Evolutionary conservation across 2,329 filamentous ascomycete genomes (phyloP).

Genomic region (Arthrocladium fulminans): DNA sequence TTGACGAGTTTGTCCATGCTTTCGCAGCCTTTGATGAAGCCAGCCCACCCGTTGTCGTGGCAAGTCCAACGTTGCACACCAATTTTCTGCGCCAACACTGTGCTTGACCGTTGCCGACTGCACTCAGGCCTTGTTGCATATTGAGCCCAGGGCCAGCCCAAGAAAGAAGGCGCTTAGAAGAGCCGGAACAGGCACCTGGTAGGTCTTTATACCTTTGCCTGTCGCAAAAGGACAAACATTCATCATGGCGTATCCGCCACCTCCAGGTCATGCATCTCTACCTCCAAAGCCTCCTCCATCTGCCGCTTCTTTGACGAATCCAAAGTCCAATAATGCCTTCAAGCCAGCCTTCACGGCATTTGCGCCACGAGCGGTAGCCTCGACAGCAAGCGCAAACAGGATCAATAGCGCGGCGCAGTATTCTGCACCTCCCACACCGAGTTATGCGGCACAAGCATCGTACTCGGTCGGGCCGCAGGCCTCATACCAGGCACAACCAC

Average conservation of each 20-base stretch:
- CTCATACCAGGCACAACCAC: constrained; percentile 41
- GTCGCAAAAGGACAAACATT: constrained; percentile 34
- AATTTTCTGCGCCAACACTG: too few relatives aligned
- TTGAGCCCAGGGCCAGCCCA: not conserved
- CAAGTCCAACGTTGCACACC: too few relatives aligned
- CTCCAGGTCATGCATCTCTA: constrained; percentile 69
- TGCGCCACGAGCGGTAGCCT: constrained; percentile 50
- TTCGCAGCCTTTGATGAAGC: too few relatives aligned
- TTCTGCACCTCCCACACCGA: constrained; percentile 29
- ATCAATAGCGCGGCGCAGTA: constrained; percentile 29
- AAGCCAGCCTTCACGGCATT: constrained; percentile 45
- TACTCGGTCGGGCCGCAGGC: constrained; percentile 24
- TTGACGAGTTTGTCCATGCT: too few relatives aligned
- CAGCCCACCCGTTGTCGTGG: too few relatives aligned
- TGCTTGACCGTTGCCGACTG: too few relatives aligned
- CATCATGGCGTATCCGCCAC: constrained; percentile 75
- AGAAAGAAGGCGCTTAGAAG: not conserved
- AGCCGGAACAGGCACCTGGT: constrained; percentile 22
- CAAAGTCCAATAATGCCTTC: constrained; percentile 44
- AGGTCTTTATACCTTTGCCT: constrained; percentile 29
- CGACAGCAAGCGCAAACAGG: constrained; percentile 31
- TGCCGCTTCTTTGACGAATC: constrained; percentile 31
- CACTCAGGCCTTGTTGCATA: not conserved
- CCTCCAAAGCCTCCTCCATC: constrained; percentile 68
- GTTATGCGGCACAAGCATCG: constrained; percentile 21